Evolutionary conservation across 495 filamentous ascomycete genomes (phyloP).

Genomic region (Podospora conica): DNA sequence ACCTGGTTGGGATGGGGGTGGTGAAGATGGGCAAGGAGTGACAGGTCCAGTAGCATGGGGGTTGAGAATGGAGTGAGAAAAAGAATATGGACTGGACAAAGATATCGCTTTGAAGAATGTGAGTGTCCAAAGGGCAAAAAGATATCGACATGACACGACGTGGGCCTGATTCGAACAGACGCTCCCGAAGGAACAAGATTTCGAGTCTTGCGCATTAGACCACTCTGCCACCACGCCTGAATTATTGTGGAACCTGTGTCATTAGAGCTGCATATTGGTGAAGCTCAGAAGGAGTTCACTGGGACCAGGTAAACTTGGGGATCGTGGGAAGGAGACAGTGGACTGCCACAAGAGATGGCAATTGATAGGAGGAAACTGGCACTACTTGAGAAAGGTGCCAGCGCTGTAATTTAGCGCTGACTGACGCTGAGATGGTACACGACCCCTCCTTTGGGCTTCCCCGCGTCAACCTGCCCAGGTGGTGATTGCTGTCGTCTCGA

Average conservation of each 20-base stretch:
- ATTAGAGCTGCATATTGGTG: not conserved
- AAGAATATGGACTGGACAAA: not conserved
- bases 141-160: not conserved
- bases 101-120: not conserved
- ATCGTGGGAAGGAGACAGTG: too few species aligned
- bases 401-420: too few species aligned
- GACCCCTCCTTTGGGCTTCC: too few species aligned
- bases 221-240: not conserved
- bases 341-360: too few species aligned
- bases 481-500: too few species aligned
- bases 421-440: too few species aligned
- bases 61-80: too few species aligned
- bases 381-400: too few species aligned
- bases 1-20: not conserved
- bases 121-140: not conserved
- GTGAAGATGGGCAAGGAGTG: not conserved
- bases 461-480: too few species aligned
- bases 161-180: not conserved
- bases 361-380: too few species aligned
- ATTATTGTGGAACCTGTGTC: not conserved
- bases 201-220: not conserved
- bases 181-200: not conserved
- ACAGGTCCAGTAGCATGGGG: not conserved
- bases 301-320: too few species aligned
- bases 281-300: too few species aligned